Evolutionary conservation across 257 asterid species (phyloP).

Genomic region (Forsythia suspensa): DNA sequence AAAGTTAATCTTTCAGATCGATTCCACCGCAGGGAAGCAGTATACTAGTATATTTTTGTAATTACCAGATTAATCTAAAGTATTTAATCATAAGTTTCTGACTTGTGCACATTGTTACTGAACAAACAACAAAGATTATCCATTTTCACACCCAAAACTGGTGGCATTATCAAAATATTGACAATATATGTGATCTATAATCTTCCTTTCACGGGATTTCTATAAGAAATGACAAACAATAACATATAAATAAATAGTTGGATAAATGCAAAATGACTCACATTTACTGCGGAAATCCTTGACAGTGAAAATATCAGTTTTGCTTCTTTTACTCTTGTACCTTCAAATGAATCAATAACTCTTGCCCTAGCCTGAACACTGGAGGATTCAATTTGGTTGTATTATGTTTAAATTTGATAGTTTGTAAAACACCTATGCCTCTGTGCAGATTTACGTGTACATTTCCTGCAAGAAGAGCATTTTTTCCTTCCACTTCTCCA

Average conservation of each 20-base stretch:
- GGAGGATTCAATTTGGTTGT: slow-evolving; percentile 15
- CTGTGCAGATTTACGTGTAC: slow-evolving; percentile 26
- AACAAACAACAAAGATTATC: background rate
- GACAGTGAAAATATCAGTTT: slow-evolving; percentile 39
- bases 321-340: slow-evolving; percentile 36
- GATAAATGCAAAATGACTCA: slow-evolving; percentile 20
- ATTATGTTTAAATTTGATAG: slow-evolving; percentile 36
- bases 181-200: too few relatives aligned
- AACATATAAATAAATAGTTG: background rate
- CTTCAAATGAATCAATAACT: slow-evolving; percentile 15
- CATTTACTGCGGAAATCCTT: slow-evolving; percentile 41
- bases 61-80: too few relatives aligned
- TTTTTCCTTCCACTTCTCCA: slow-evolving; percentile 23
- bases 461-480: slow-evolving; percentile 42
- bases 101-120: background rate
- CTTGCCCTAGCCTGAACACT: slow-evolving; percentile 42
- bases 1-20: background rate
- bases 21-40: too few relatives aligned
- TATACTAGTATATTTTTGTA: too few relatives aligned
- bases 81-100: too few relatives aligned
- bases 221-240: background rate
- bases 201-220: background rate
- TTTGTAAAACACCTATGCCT: slow-evolving; percentile 32
- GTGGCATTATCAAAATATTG: too few relatives aligned
- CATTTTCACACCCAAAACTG: too few relatives aligned